Percentiles rank a stretch among this genome's conserved stretches.
Conservation (phyloP, 805 yeast species). For the Cyberlindnera lachancei region DNA sequence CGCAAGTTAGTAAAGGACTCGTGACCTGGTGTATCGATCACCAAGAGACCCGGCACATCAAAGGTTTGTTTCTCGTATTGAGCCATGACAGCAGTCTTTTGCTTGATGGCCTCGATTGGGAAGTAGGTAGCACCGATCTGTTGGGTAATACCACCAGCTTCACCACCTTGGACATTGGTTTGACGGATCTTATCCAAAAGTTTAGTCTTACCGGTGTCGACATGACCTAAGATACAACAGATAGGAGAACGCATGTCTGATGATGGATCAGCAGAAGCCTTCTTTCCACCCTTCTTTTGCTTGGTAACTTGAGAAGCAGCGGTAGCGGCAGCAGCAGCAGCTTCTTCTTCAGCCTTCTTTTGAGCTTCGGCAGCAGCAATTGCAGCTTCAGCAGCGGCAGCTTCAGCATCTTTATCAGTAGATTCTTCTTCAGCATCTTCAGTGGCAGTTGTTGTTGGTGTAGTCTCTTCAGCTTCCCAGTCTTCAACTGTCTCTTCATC, state of each 20-base stretch:
- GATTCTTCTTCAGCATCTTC: not conserved
- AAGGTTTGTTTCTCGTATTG: conserved; percentile 75
- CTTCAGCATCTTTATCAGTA: conserved; percentile 11
- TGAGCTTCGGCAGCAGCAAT: conserved; percentile 24
- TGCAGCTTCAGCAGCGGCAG: conserved; percentile 22
- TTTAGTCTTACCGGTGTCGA: conserved; percentile 99
- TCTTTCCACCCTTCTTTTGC: conserved; percentile 18
- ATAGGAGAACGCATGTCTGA: conserved; percentile 92
- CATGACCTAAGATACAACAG: conserved; percentile 98
- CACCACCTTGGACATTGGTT: conserved; percentile 99
- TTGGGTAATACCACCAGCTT: conserved; percentile 99
- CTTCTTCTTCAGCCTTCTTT: conserved; percentile 9
- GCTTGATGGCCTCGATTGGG: conserved; percentile 91
- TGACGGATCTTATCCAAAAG: conserved; percentile 95
- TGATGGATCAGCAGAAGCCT: conserved; percentile 17
- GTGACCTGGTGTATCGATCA: conserved; percentile 99
- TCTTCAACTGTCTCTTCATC: conserved; percentile 45
- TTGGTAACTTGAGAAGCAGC: conserved; percentile 19
- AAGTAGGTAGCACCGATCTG: conserved; percentile 99
- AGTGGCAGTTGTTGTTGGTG: conserved; percentile 18
- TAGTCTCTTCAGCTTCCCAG: conserved; percentile 37
- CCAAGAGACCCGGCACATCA: conserved; percentile 94
- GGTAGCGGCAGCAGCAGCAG: conserved; percentile 11
- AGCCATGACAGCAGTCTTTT: conserved; percentile 88
- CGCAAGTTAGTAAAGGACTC: conserved; percentile 97